Base-by-base conservation (phyloP, 2,329 filamentous ascomycete species). In the Amylocarpus encephaloides region DNA sequence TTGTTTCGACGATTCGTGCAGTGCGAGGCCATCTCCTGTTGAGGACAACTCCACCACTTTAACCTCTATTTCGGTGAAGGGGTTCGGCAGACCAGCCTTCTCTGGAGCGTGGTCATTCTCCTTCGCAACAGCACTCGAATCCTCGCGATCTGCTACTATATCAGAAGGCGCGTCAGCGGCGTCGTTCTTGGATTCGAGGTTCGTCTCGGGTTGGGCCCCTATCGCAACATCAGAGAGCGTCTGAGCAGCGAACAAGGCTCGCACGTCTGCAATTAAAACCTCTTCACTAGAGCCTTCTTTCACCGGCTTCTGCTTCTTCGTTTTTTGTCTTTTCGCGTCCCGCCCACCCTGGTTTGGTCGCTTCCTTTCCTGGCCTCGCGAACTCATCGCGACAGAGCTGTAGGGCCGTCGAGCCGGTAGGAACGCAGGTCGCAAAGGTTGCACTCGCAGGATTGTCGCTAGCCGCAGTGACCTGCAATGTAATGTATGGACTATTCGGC, bases 21-120 rank as follows among this genome's bases (percentile, higher is more conserved):
- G 73, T 3, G 87, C 93, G 49, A 98, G 77, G 2, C 89, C 93
- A 60, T 97, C 93, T 47, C 93, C 93, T 0, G 88, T 95, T 0
- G 92, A 97, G 0, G 92, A 95, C 32, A 97, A 75, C 58, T 87
- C 81, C 6, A 82, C 69, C 51, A 97, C 83, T n/a, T 85, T 82
- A 36, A 97, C 79, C 47, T 95, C 84, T 36, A 93, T 80, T 66
- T 95, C 88, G 5, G 81, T 78, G 52, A 86, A 86, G 35, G 74
- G 74, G 57, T 84, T 79, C 1, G 87, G 86, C 1, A 90, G 70
- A 54, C 30, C 54, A 39, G 54, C 33, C 2, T 34, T 36, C 36
- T 13, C 30, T 15, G 12, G 15, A 16, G 10, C 9, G 9, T 35
- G n/a, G 10, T 16, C 46, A 36, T 19, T 13, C 36, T 29, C 36